phyloP scores from a whole-genome alignment of 495 filamentous ascomycete species.

The Tuber brumale region DNA sequence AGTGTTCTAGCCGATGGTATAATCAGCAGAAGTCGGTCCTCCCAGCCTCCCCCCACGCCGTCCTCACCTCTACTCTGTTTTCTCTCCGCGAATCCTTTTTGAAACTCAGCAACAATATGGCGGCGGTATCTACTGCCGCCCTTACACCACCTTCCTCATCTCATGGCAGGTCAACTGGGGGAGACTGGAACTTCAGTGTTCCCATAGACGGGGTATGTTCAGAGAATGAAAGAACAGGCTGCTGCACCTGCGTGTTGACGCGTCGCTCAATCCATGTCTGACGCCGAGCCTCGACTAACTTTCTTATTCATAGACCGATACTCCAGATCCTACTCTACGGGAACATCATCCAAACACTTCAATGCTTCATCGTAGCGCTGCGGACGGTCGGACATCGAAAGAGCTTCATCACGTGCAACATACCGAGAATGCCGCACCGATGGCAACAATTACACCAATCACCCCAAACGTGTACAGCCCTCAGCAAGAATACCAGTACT shows the following conservation, averaged over 20 bases:
- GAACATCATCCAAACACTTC: constrained; percentile 30
- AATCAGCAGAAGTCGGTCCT: not conserved
- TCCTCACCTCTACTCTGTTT: not conserved
- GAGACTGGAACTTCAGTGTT: constrained; percentile 41
- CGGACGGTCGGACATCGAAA: constrained; percentile 21
- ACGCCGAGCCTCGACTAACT: constrained; percentile 29
- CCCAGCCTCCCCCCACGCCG: not conserved
- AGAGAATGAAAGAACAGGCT: not conserved
- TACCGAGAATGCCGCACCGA: constrained; percentile 17
- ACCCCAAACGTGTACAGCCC: not conserved
- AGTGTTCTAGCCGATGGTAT: not conserved
- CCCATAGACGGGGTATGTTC: constrained; percentile 42
- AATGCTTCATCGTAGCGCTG: constrained; percentile 35
- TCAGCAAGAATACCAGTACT: constrained; percentile 18
- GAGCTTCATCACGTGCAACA: constrained; percentile 36
- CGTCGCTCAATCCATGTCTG: constrained; percentile 30
- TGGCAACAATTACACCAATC: not conserved
- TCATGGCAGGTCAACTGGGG: constrained; percentile 37
- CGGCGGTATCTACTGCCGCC: constrained; percentile 38
- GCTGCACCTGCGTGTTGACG: constrained; percentile 17
- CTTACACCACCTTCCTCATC: constrained; percentile 40
- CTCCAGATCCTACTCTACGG: constrained; percentile 30
- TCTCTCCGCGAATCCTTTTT: not conserved
- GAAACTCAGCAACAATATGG: constrained; percentile 28
- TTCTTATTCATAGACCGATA: constrained; percentile 30